Percentiles rank a stretch among this genome's conserved stretches.
Evolutionary conservation across 2,329 filamentous ascomycete species (phyloP).

Genomic region (Ceratocystis smalleyi): DNA sequence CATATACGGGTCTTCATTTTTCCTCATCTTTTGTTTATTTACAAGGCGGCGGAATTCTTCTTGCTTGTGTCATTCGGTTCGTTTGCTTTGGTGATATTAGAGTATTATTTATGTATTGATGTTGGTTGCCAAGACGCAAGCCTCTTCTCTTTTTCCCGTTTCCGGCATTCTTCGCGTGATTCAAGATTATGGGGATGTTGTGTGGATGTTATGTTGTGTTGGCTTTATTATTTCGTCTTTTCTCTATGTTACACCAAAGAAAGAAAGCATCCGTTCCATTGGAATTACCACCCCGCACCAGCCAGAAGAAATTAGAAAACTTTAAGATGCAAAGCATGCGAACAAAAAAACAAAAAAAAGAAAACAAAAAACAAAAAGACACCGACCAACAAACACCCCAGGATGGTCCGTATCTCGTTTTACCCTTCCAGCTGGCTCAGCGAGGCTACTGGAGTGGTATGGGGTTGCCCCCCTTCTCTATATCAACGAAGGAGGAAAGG

Average conservation of each 20-base stretch:
- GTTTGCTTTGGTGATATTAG: not conserved
- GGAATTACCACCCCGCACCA: too few species aligned
- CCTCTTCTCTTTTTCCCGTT: not conserved
- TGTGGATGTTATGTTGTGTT: not conserved
- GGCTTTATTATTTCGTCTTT: not conserved
- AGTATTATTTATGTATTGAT: not conserved
- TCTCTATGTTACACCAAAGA: conserved; percentile 1
- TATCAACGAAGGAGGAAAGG: not conserved
- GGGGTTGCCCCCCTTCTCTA: not conserved
- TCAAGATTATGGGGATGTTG: not conserved
- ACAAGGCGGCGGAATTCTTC: not conserved
- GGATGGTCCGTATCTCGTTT: too few species aligned
- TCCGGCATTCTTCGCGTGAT: not conserved
- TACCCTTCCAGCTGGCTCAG: not conserved
- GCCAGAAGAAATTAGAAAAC: too few species aligned
- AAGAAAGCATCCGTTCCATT: not conserved
- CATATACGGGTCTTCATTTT: not conserved
- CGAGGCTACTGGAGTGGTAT: not conserved
- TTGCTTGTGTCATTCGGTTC: not conserved
- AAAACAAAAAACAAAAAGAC: too few species aligned
- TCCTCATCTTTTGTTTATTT: not conserved
- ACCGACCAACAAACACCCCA: not conserved
- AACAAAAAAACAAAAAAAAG: too few species aligned
- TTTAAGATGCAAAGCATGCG: not conserved
- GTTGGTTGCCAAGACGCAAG: not conserved